phyloP scores from a whole-genome alignment of 2,329 filamentous ascomycete genomes.

The Nannizziopsis barbatae region DNA sequence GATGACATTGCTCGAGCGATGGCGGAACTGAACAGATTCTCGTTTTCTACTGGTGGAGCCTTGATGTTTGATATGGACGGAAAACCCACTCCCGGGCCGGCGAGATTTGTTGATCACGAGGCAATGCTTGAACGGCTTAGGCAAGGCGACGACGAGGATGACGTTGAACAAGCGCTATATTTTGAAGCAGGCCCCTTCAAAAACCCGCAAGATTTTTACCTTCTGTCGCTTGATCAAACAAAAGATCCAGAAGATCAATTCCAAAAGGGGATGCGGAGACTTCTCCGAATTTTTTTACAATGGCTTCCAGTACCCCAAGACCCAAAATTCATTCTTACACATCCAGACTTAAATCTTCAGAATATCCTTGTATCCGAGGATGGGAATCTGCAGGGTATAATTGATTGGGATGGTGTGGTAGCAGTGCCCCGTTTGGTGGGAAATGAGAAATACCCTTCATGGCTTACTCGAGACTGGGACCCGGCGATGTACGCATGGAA shows the following conservation, averaged over 20 bases:
- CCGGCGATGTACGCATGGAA: conserved; percentile 12
- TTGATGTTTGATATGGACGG: conserved; percentile 7
- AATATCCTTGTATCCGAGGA: conserved; percentile 12
- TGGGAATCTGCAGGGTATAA: conserved; percentile 10
- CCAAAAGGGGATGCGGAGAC: conserved; percentile 7
- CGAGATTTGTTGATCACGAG: conserved; percentile 8
- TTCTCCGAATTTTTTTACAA: conserved; percentile 6
- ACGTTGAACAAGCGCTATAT: conserved; percentile 8
- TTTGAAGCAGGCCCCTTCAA: conserved; percentile 9
- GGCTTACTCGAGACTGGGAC: conserved; percentile 15
- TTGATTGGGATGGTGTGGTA: conserved; percentile 14
- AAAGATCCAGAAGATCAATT: conserved; percentile 4
- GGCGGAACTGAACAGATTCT: conserved; percentile 7
- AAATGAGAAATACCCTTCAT: conserved; percentile 13
- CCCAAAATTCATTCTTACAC: conserved; percentile 10
- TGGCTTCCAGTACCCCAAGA: conserved; percentile 6
- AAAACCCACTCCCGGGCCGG: conserved; percentile 5
- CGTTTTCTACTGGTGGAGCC: conserved; percentile 7
- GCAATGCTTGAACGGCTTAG: conserved; percentile 5
- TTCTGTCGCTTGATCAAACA: conserved; percentile 8
- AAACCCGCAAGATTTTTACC: conserved; percentile 9
- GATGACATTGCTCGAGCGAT: conserved; percentile 8
- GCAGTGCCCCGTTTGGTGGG: conserved; percentile 10
- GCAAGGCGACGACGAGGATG: conserved; percentile 6
- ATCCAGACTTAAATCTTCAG: conserved; percentile 9